phyloP scores from a whole-genome alignment of 805 yeast genomes.

The Ogataea dorogensis region DNA sequence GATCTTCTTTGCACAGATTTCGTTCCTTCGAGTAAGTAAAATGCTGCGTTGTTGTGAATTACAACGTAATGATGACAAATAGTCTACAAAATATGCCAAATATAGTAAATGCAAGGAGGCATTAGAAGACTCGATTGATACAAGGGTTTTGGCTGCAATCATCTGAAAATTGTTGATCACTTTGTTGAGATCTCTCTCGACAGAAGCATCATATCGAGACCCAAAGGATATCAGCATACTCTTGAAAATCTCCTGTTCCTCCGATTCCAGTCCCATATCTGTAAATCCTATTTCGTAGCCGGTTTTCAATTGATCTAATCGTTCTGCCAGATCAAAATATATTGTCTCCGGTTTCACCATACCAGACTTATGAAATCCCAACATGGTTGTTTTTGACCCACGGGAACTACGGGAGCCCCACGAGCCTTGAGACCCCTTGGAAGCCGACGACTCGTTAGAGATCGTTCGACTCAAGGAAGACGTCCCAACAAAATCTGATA shows the following conservation, averaged over 20 bases:
- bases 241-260: slow-evolving; percentile 14
- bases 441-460: slow-evolving; percentile 13
- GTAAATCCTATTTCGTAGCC: slow-evolving; percentile 13
- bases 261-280: slow-evolving; percentile 8
- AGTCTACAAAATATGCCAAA: slow-evolving; percentile 18
- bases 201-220: slow-evolving; percentile 2
- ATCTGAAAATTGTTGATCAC: slow-evolving; percentile 12
- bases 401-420: background rate
- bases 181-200: slow-evolving; percentile 10
- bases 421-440: slow-evolving; percentile 5
- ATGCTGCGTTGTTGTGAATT: slow-evolving; percentile 7
- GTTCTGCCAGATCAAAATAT: slow-evolving; percentile 12
- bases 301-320: slow-evolving; percentile 11
- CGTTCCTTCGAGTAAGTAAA: slow-evolving; percentile 7
- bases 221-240: slow-evolving; percentile 15
- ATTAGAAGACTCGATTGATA: slow-evolving; percentile 12
- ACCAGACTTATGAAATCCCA: slow-evolving; percentile 5
- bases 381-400: slow-evolving; percentile 1
- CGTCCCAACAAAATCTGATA: slow-evolving; percentile 16
- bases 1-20: slow-evolving; percentile 12
- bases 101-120: slow-evolving; percentile 14
- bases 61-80: slow-evolving; percentile 11
- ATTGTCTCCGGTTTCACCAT: slow-evolving; percentile 10
- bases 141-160: slow-evolving; percentile 16
- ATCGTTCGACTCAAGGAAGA: slow-evolving; percentile 11